These are phyloP conservation scores for Phytopythium chamaehyphon DNA, from an alignment of 352 stramenopile genomes.

Conservation along the genomic window DNA sequence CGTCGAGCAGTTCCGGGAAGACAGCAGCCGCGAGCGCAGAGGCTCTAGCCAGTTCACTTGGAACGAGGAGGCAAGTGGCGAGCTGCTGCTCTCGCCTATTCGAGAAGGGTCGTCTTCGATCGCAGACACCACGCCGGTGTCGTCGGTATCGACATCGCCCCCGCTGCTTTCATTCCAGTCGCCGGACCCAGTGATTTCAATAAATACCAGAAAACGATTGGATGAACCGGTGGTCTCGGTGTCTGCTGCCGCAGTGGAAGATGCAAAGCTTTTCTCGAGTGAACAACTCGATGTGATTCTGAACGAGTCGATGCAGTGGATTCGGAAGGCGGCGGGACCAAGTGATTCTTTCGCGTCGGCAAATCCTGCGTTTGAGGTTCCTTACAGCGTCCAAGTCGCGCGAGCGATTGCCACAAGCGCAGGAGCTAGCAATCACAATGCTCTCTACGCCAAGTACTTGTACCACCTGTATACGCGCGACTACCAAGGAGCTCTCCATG, in stretches of 20 bases:
- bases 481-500: constrained; percentile 84
- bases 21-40: constrained; percentile 22
- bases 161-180: constrained; percentile 3
- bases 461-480: constrained; percentile 78
- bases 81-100: constrained; percentile 34
- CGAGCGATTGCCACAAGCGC: background rate
- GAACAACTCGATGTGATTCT: constrained; percentile 61
- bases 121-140: background rate
- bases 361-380: background rate
- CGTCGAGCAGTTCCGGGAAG: constrained; percentile 35
- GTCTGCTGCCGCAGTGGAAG: constrained; percentile 6
- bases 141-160: background rate
- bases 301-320: constrained; percentile 33
- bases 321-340: constrained; percentile 1
- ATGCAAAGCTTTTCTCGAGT: constrained; percentile 37
- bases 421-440: constrained; percentile 16
- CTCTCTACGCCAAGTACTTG: constrained; percentile 86
- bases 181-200: background rate
- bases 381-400: background rate
- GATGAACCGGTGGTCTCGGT: no score
- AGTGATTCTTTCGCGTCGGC: background rate
- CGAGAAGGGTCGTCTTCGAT: background rate
- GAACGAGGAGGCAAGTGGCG: constrained; percentile 20
- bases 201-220: no score
- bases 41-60: constrained; percentile 6